phyloP scores from a whole-genome alignment of 2,329 filamentous ascomycete species.

The Daldinia eschscholtzii region DNA sequence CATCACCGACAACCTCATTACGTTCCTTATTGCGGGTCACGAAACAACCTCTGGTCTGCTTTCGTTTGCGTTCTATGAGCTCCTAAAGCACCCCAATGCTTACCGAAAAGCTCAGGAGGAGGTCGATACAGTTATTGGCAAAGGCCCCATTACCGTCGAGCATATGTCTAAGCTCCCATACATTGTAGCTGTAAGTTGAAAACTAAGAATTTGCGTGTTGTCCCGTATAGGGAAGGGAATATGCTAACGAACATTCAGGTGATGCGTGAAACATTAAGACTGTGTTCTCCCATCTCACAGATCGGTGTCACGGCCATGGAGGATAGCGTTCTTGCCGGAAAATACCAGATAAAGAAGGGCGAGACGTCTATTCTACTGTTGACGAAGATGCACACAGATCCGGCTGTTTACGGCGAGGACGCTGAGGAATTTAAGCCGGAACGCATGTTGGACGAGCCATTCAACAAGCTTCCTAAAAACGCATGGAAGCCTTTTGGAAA shows the following conservation, averaged over 20 bases:
- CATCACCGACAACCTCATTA: constrained; percentile 78
- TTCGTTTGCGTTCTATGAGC: constrained; percentile 73
- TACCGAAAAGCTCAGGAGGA: constrained; percentile 74
- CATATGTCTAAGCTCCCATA: constrained; percentile 76
- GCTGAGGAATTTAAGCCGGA: constrained; percentile 76
- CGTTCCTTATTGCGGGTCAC: constrained; percentile 77
- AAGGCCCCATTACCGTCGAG: constrained; percentile 67
- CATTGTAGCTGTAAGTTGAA: constrained; percentile 64
- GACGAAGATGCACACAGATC: constrained; percentile 70
- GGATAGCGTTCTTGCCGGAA: constrained; percentile 68
- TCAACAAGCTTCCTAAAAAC: constrained; percentile 72
- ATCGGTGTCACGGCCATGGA: constrained; percentile 68
- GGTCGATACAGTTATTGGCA: constrained; percentile 74
- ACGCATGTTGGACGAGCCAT: constrained; percentile 77
- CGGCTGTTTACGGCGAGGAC: constrained; percentile 73
- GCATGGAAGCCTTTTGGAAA: constrained; percentile 83
- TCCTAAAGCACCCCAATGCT: constrained; percentile 72
- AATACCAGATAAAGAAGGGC: constrained; percentile 69
- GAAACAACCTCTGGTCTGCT: constrained; percentile 78
- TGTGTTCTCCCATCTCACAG: constrained; percentile 70
- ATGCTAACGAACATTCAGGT: constrained; percentile 52
- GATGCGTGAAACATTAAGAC: constrained; percentile 74
- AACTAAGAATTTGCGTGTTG: no score
- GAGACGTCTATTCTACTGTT: constrained; percentile 65
- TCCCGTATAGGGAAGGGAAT: background rate